Evolutionary conservation across 306 rosid genomes (phyloP).

Genomic region (Ormosia semicastrata): DNA sequence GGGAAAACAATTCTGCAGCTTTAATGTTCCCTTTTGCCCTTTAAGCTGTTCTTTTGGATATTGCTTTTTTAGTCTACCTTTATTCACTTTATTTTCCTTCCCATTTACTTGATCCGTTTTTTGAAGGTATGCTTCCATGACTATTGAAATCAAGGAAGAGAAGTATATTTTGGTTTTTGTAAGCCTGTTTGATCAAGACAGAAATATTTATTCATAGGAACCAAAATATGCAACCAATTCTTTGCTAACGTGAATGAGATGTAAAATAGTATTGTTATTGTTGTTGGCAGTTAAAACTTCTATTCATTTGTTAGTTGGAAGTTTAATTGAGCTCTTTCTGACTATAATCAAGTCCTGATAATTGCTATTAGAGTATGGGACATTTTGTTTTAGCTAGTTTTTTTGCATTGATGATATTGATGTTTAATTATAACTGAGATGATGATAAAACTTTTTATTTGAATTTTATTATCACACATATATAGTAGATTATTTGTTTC

Average conservation of each 20-base stretch:
- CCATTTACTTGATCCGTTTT: background rate
- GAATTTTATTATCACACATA: background rate
- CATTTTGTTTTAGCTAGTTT: background rate
- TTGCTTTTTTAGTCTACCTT: background rate
- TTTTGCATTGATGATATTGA: background rate
- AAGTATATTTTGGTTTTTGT: background rate
- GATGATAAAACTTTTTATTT: background rate
- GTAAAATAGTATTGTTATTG: background rate
- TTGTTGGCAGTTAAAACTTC: background rate
- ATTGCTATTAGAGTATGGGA: background rate
- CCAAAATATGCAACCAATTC: background rate
- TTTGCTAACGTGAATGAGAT: background rate
- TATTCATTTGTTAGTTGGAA: background rate
- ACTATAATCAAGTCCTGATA: background rate
- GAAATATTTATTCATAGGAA: background rate
- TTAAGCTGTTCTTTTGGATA: background rate
- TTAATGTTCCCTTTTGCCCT: background rate
- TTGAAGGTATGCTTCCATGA: background rate
- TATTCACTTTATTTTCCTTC: background rate
- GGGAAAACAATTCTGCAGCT: background rate
- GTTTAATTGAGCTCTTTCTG: background rate
- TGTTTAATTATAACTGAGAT: background rate
- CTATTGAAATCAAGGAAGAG: background rate
- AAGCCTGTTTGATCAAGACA: background rate
- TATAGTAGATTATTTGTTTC: constrained; percentile 7